phyloP scores from a whole-genome alignment of 768 basidiomycete species.

The Mycena epipterygia region DNA sequence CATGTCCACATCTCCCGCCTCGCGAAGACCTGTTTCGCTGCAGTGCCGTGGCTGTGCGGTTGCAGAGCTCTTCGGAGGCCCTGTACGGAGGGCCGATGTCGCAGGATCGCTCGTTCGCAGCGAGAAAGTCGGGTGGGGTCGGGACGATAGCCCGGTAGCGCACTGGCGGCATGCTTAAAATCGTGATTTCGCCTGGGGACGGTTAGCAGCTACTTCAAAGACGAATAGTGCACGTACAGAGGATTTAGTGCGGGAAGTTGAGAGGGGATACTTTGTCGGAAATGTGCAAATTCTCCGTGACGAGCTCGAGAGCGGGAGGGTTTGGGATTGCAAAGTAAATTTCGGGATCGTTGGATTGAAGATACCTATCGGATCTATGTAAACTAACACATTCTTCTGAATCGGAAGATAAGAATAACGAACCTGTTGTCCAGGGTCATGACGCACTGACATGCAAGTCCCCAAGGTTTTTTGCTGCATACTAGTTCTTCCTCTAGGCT shows the following conservation, averaged over 20 bases:
- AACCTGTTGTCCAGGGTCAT: constrained; percentile 3
- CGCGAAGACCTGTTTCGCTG: constrained; percentile 9
- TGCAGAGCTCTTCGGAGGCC: constrained; percentile 17
- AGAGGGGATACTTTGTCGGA: constrained; percentile 2
- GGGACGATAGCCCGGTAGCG: constrained; percentile 10
- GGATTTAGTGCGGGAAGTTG: constrained; percentile 22
- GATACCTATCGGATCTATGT: not conserved
- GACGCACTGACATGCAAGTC: constrained; percentile 2
- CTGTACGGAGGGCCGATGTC: constrained; percentile 18
- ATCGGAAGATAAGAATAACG: not conserved
- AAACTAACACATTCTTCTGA: not conserved
- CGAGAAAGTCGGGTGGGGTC: constrained; percentile 17
- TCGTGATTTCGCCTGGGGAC: constrained; percentile 2
- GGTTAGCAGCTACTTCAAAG: not conserved
- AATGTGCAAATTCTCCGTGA: constrained; percentile 10
- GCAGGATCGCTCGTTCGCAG: constrained; percentile 15
- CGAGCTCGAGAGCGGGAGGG: constrained; percentile 11
- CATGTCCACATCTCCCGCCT: constrained; percentile 4
- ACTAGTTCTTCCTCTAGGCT: constrained; percentile 10
- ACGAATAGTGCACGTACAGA: not conserved
- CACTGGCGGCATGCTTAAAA: not conserved
- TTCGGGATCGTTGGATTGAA: not conserved
- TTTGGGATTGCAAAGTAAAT: constrained; percentile 11
- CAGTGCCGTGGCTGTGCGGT: constrained; percentile 1
- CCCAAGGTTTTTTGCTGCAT: constrained; percentile 5